Evolutionary conservation across 768 basidiomycete genomes (phyloP).

Genomic region (Mycena crocata): DNA sequence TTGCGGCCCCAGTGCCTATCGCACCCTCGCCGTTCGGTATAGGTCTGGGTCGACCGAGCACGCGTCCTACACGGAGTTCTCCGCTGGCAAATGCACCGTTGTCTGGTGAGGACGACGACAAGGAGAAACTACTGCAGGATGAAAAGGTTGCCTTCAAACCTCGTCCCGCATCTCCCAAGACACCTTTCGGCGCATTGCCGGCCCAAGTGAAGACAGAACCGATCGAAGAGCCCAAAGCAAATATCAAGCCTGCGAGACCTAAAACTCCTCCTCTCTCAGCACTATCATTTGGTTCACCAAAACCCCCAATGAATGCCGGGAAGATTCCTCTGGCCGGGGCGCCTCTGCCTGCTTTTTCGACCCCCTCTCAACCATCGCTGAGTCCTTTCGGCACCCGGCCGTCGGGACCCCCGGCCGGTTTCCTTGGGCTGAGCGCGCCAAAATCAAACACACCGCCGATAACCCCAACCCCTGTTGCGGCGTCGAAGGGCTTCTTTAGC

Average conservation of each 20-base stretch:
- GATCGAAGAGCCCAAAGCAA: slow-evolving; percentile 36
- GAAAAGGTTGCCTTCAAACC: slow-evolving; percentile 42
- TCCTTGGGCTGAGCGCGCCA: slow-evolving; percentile 21
- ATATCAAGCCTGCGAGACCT: slow-evolving; percentile 49
- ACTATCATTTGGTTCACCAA: slow-evolving; percentile 38
- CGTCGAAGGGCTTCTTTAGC: slow-evolving; percentile 21
- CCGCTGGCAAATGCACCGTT: slow-evolving; percentile 71
- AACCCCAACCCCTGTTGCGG: slow-evolving; percentile 7
- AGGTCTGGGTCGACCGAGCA: slow-evolving; percentile 67
- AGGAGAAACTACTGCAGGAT: slow-evolving; percentile 27
- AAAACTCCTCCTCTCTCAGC: slow-evolving; percentile 63
- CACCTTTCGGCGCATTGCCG: slow-evolving; percentile 47
- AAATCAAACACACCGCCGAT: background rate
- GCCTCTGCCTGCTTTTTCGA: slow-evolving; percentile 15
- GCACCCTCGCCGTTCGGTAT: slow-evolving; percentile 56
- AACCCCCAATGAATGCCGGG: slow-evolving; percentile 8
- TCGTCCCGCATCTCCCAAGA: slow-evolving; percentile 55
- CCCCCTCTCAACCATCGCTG: slow-evolving; percentile 8
- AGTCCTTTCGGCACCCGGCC: slow-evolving; percentile 10
- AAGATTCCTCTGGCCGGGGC: slow-evolving; percentile 21
- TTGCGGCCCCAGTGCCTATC: slow-evolving; percentile 43
- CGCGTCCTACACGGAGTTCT: slow-evolving; percentile 80
- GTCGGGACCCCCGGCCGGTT: slow-evolving; percentile 20
- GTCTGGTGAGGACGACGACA: slow-evolving; percentile 59
- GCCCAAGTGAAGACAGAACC: slow-evolving; percentile 41